These are phyloP conservation scores for Pleurotus djamor DNA, from an alignment of 768 basidiomycete genomes.

Conservation along the genomic window DNA sequence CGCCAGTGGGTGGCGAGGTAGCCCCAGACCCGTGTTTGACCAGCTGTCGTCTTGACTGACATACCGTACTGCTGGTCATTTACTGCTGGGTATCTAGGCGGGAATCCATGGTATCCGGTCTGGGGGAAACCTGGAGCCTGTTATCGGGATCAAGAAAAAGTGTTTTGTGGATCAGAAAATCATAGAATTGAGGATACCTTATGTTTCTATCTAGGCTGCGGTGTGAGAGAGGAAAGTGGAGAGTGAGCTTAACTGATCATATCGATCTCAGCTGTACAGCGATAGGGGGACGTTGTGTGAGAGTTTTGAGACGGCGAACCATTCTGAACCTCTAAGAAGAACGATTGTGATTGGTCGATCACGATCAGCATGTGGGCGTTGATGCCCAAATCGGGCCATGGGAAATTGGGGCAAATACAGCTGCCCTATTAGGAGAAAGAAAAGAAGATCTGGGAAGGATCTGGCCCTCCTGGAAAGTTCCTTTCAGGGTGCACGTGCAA, in stretches of 20 bases:
- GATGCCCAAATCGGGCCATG: slow-evolving; percentile 19
- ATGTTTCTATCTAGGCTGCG: not conserved
- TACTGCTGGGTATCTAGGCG: too few relatives aligned
- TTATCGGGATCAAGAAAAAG: too few relatives aligned
- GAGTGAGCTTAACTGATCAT: slow-evolving; percentile 2
- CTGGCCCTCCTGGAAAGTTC: slow-evolving; percentile 32
- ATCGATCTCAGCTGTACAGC: slow-evolving; percentile 1
- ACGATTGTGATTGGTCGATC: slow-evolving; percentile 24
- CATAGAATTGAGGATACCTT: too few relatives aligned
- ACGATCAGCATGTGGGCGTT: slow-evolving; percentile 25
- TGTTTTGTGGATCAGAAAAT: too few relatives aligned
- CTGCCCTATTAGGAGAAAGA: slow-evolving; percentile 33
- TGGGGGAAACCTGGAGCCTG: too few relatives aligned
- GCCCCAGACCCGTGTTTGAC: too few relatives aligned
- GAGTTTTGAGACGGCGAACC: not conserved
- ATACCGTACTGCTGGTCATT: too few relatives aligned
- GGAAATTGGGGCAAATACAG: slow-evolving; percentile 20
- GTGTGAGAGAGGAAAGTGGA: not conserved
- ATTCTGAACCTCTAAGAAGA: not conserved
- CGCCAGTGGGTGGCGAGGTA: too few relatives aligned
- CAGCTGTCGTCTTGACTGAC: too few relatives aligned
- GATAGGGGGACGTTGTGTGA: not conserved
- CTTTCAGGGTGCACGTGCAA: slow-evolving; percentile 43
- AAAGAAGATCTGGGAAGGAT: slow-evolving; percentile 29
- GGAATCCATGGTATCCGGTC: too few relatives aligned